Base-by-base conservation (phyloP, 2,329 filamentous ascomycete genomes). In the Chrysosporium queenslandicum region DNA sequence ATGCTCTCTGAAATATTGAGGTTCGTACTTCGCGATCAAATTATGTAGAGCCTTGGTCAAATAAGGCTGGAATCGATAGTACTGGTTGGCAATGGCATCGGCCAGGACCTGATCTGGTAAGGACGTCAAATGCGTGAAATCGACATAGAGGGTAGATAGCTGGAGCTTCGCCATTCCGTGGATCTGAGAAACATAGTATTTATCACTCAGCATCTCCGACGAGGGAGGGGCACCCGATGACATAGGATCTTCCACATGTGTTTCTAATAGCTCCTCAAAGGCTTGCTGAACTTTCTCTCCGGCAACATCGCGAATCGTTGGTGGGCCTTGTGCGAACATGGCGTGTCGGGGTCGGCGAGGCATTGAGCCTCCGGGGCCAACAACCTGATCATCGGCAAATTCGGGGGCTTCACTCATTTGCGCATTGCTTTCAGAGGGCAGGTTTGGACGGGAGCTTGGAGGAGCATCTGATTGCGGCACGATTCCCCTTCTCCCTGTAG, bases 31-130 rank as follows among this genome's bases (percentile, higher is more conserved):
- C 59, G 87, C 85, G 61, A 98, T 94, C 70, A 94, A 81, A 63
- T 89, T 94, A 72, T 98, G 89, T 40, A 98, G 75, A 23, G 85
- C 90, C 58, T 86, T 82, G 20, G 86, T 88, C 63, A 98, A 80
- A 67, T 92, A 98, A 2, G 92, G 92, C 21, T 94, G 77, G 66
- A 95, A 95, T 59, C 92, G 87, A 69, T 96, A 97, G 74, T 96
- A 97, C 64, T 94, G 86, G 61, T 82, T 83, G 59, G 89, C 85
- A 56, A 97, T 85, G 47, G 88, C 91, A 56, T 87, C 83, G 39
- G 91, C 88, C 49, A 98, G 74, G 53, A 86, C 83, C 50, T 86
- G 87, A 59, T 90, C 85, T 61, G 86, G 82, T 67, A 83, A 85
- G 32, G 81, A 78, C 53, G 82, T 79, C 27, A 98, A 74, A 68